Conservation (phyloP, 2,329 filamentous ascomycete species). For the Cercospora sp. region DNA sequence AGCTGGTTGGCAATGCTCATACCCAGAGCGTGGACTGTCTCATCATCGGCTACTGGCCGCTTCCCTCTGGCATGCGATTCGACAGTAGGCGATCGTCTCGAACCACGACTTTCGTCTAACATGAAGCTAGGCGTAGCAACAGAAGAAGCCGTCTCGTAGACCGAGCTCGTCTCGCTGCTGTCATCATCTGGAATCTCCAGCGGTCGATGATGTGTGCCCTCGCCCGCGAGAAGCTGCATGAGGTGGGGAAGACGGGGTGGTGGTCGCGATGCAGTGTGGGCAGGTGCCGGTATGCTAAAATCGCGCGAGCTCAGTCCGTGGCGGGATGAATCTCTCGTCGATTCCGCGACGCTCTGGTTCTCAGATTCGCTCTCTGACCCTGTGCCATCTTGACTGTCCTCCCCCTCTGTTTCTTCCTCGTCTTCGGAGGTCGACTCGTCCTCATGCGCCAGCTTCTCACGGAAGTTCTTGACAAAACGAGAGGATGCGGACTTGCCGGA, state of each 20-base stretch:
- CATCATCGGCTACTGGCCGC: constrained; percentile 24
- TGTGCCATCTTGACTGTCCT: constrained; percentile 14
- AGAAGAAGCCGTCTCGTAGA: neutral
- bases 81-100: constrained; percentile 8
- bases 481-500: constrained; percentile 40
- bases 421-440: constrained; percentile 38
- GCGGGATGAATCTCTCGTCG: neutral
- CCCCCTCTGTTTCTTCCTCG: constrained; percentile 26
- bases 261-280: constrained; percentile 5
- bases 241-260: constrained; percentile 20
- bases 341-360: neutral
- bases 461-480: constrained; percentile 37
- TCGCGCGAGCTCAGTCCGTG: neutral
- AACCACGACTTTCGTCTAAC: neutral
- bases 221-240: constrained; percentile 24
- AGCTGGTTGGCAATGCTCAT: constrained; percentile 40
- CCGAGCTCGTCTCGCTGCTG: constrained; percentile 6
- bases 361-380: neutral
- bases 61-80: constrained; percentile 3
- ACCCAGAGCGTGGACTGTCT: constrained; percentile 38
- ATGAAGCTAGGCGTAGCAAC: neutral
- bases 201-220: constrained; percentile 13
- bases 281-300: neutral
- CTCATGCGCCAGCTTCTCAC: constrained; percentile 38
- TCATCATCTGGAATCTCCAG: constrained; percentile 7